Evolutionary conservation across 129 eudicot species (phyloP).

Genomic region (Silybum marianum): DNA sequence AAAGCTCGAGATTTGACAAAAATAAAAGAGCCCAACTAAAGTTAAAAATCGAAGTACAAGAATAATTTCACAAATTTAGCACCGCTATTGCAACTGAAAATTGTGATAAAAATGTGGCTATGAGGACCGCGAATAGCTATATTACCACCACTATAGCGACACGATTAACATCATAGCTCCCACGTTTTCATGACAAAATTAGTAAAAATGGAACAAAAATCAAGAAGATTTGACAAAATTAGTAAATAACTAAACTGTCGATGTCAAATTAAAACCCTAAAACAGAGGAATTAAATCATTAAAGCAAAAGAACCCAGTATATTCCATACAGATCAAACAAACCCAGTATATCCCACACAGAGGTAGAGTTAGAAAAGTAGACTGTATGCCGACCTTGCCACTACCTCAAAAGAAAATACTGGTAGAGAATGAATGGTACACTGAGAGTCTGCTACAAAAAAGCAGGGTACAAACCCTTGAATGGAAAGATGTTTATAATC

Average conservation of each 20-base stretch:
- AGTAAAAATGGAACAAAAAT: background rate
- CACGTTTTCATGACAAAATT: too few species aligned
- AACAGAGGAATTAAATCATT: background rate
- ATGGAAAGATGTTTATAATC: background rate
- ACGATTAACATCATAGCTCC: background rate
- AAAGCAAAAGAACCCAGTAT: background rate
- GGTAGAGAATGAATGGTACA: background rate
- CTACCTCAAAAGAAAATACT: background rate
- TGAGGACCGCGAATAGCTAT: background rate
- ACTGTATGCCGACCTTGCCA: too few species aligned
- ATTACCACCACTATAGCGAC: background rate
- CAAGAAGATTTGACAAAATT: background rate
- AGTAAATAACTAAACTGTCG: background rate
- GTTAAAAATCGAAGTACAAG: too few species aligned
- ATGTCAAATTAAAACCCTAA: background rate
- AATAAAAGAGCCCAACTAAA: too few species aligned
- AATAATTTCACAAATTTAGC: too few species aligned
- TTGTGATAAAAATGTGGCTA: too few species aligned
- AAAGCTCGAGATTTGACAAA: too few species aligned
- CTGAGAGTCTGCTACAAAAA: background rate
- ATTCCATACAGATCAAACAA: background rate
- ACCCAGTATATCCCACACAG: background rate
- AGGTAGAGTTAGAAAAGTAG: background rate
- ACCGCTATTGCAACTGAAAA: too few species aligned
- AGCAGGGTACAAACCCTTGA: background rate